Percentiles rank a stretch among this genome's conserved stretches.
Evolutionary conservation across 768 basidiomycete species (phyloP).

Genomic region (Lepiota venenata): DNA sequence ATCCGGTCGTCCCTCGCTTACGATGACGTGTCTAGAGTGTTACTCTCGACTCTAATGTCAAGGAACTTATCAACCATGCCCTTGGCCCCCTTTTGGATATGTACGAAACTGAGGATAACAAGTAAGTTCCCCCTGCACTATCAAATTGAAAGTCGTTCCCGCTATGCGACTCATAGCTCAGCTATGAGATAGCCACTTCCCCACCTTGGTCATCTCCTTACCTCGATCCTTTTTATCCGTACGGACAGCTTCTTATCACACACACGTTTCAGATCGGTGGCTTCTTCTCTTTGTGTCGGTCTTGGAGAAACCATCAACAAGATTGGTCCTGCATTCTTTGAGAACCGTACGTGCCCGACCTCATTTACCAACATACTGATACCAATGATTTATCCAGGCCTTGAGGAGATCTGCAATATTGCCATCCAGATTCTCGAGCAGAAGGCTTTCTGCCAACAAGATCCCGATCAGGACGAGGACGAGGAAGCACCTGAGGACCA

Average conservation of each 20-base stretch:
- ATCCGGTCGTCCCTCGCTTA: constrained; percentile 1
- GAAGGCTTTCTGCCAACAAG: constrained; percentile 95
- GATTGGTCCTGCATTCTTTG: constrained; percentile 84
- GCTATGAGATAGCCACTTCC: constrained; percentile 58
- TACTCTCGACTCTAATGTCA: constrained; percentile 65
- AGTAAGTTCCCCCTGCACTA: constrained; percentile 55
- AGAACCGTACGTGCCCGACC: constrained; percentile 54
- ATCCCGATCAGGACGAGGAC: constrained; percentile 88
- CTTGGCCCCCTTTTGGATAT: constrained; percentile 77
- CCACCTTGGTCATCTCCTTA: constrained; percentile 29
- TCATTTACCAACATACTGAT: background rate
- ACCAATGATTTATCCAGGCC: constrained; percentile 38
- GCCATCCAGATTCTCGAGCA: constrained; percentile 86
- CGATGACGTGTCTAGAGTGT: constrained; percentile 14
- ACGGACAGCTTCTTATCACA: constrained; percentile 16
- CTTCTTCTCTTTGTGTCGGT: constrained; percentile 81
- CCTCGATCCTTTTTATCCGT: constrained; percentile 6
- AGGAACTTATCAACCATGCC: constrained; percentile 73
- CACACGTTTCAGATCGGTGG: constrained; percentile 64
- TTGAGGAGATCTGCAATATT: constrained; percentile 77
- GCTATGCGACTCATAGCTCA: constrained; percentile 50
- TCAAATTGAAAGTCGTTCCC: constrained; percentile 1
- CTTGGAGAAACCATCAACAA: constrained; percentile 91
- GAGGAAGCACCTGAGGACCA: constrained; percentile 86
- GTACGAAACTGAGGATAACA: constrained; percentile 95